Percentiles rank a stretch among this genome's conserved stretches.
These are phyloP conservation scores for Durio zibethinus DNA, from an alignment of 345 rosid genomes.

Conservation along the genomic window DNA sequence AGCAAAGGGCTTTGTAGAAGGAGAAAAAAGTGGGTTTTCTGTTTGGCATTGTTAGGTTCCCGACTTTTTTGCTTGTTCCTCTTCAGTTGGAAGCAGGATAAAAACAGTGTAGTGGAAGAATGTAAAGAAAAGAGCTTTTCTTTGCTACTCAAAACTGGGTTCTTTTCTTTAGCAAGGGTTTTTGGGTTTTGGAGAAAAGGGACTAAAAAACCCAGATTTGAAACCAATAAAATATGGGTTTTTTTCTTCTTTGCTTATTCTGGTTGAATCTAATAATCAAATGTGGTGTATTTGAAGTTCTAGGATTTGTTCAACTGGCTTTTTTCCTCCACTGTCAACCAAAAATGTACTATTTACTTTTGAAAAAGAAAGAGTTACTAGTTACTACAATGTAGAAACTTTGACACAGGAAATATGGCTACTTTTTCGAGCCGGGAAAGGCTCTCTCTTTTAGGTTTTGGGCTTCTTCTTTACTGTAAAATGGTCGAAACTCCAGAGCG, in stretches of 20 bases:
- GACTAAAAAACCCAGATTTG: background rate
- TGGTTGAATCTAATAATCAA: background rate
- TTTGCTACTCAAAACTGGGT: slow-evolving; percentile 9
- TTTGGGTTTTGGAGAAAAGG: background rate
- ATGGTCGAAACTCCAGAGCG: slow-evolving; percentile 21
- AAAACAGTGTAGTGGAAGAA: background rate
- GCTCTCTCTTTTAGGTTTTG: slow-evolving; percentile 13
- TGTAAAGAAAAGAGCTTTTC: background rate
- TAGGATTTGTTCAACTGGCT: slow-evolving; percentile 4
- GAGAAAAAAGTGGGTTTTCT: slow-evolving; percentile 21
- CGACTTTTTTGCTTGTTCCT: background rate
- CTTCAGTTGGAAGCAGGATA: background rate
- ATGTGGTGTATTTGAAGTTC: background rate
- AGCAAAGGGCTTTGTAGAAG: background rate
- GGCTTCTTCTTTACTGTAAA: background rate
- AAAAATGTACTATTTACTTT: background rate
- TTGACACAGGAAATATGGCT: background rate
- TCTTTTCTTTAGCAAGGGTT: background rate
- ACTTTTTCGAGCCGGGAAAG: background rate
- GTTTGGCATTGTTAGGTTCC: slow-evolving; percentile 35
- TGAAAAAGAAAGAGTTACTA: background rate
- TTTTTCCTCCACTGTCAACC: background rate
- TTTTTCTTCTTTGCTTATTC: background rate
- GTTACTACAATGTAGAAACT: background rate
- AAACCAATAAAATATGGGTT: background rate